Evolutionary conservation across 2,329 filamentous ascomycete species (phyloP).

Genomic region (Mollisiaceae sp.): DNA sequence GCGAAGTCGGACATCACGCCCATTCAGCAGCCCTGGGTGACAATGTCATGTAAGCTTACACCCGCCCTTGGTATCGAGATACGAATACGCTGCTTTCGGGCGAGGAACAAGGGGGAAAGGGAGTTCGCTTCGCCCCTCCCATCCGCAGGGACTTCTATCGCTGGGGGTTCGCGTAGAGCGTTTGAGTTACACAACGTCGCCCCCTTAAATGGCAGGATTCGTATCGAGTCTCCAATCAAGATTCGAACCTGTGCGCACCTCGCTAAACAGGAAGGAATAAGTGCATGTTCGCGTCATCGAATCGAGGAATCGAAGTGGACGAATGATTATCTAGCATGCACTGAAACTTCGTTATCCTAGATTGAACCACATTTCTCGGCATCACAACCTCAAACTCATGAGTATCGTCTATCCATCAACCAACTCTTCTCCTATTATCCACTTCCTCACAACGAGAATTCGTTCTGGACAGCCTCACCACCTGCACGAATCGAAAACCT

Average conservation of each 20-base stretch:
- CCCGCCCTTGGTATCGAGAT: no score
- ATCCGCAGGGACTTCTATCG: not conserved
- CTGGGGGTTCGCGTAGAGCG: not conserved
- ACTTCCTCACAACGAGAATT: no score
- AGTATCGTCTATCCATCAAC: not conserved
- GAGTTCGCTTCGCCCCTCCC: not conserved
- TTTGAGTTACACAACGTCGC: not conserved
- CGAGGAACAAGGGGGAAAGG: not conserved
- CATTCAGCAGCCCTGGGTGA: no score
- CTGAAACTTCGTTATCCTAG: not conserved
- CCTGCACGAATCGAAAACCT: not conserved
- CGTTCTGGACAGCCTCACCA: not conserved
- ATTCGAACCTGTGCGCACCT: not conserved
- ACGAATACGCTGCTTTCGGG: no score
- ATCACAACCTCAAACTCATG: not conserved
- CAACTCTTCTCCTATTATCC: no score
- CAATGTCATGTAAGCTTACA: no score
- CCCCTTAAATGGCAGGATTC: not conserved
- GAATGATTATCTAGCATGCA: not conserved
- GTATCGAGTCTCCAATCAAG: not conserved
- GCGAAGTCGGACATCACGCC: not conserved
- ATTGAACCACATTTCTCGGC: not conserved
- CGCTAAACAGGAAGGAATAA: no score
- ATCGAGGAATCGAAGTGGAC: not conserved
- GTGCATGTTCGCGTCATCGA: not conserved